Conservation (phyloP, 805 yeast genomes). For the Candida saitoana region DNA sequence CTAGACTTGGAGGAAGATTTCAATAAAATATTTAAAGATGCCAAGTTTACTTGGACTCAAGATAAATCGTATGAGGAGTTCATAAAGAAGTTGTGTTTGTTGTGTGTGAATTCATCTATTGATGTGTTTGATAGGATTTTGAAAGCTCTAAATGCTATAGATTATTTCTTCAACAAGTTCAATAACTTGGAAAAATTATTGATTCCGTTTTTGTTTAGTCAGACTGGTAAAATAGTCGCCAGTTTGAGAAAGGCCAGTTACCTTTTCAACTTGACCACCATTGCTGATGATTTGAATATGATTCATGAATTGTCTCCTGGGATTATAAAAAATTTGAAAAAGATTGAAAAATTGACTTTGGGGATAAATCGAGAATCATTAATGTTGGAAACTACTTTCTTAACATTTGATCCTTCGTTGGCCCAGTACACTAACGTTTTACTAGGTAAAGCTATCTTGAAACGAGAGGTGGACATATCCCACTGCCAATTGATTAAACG, state of each 20-base stretch:
- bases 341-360: constrained; percentile 35
- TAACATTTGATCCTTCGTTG: constrained; percentile 31
- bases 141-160: constrained; percentile 31
- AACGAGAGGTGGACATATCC: constrained; percentile 22
- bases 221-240: constrained; percentile 25
- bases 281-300: constrained; percentile 23
- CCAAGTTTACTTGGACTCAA: constrained; percentile 9
- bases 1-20: constrained; percentile 29
- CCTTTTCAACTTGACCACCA: constrained; percentile 27
- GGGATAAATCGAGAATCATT: constrained; percentile 33
- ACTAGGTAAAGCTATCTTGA: constrained; percentile 38
- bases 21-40: constrained; percentile 19
- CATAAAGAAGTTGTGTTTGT: constrained; percentile 17
- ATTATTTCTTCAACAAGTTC: constrained; percentile 34
- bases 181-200: constrained; percentile 35
- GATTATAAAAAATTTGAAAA: constrained; percentile 25
- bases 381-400: constrained; percentile 25
- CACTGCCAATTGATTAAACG: constrained; percentile 34
- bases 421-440: constrained; percentile 34
- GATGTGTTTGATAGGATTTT: constrained; percentile 16
- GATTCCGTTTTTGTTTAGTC: constrained; percentile 32
- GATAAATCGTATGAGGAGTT: constrained; percentile 20
- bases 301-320: constrained; percentile 19
- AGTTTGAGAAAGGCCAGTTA: constrained; percentile 23
- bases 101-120: constrained; percentile 14